phyloP scores from a whole-genome alignment of 441 rosid species.

The Aquilaria agallochum region DNA sequence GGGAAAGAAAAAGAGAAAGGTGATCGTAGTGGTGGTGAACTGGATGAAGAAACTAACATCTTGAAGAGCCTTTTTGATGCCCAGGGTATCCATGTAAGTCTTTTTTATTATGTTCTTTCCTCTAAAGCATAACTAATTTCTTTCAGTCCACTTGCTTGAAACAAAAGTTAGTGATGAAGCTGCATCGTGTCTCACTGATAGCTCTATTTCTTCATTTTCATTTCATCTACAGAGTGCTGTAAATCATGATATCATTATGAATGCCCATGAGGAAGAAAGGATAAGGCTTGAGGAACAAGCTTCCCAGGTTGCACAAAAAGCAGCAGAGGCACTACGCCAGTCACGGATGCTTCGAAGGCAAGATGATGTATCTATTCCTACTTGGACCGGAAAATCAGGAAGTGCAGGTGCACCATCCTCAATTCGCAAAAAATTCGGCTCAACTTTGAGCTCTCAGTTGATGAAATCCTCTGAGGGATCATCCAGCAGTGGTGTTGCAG shows the following conservation, averaged over 20 bases:
- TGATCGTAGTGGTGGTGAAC: constrained; percentile 38
- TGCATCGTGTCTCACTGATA: no score
- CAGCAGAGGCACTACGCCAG: constrained; percentile 89
- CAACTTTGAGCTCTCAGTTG: constrained; percentile 52
- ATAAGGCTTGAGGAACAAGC: constrained; percentile 88
- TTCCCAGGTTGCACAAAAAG: constrained; percentile 82
- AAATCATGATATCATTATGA: constrained; percentile 82
- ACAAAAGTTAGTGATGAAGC: no score
- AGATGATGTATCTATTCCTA: constrained; percentile 75
- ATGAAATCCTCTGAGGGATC: constrained; percentile 34
- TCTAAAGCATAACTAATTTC: neutral
- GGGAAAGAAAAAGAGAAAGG: constrained; percentile 51
- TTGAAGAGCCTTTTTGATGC: constrained; percentile 81
- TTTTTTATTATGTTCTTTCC: neutral
- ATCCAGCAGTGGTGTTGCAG: constrained; percentile 48
- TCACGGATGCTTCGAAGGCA: constrained; percentile 80
- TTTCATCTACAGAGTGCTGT: constrained; percentile 64
- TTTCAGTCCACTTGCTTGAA: no score
- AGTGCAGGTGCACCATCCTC: constrained; percentile 88
- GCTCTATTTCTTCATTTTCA: neutral
- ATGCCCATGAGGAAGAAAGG: constrained; percentile 74
- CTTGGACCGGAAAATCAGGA: constrained; percentile 97
- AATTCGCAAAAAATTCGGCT: constrained; percentile 67
- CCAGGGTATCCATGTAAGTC: constrained; percentile 87
- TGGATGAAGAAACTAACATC: constrained; percentile 72